Evolutionary conservation across 169 alveolate genomes (phyloP).

Genomic region (Amoebophrya sp.): DNA sequence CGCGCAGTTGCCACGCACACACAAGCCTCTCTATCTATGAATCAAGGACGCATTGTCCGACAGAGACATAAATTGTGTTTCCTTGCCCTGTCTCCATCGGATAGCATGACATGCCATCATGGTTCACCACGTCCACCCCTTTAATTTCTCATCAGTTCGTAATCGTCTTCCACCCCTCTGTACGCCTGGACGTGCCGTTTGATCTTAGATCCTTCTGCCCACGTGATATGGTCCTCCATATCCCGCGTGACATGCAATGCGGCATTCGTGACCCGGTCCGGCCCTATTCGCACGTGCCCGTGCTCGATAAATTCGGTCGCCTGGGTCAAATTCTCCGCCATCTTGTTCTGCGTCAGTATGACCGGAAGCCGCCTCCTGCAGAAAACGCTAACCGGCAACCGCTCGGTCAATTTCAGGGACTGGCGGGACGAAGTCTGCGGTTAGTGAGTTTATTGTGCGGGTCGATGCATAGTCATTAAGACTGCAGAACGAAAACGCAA

Average conservation of each 20-base stretch:
- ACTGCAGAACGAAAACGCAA: no score
- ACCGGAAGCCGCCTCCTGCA: conserved; percentile 28
- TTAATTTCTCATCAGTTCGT: no score
- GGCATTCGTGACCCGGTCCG: conserved; percentile 86
- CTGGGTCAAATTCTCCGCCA: neutral
- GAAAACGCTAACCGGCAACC: neutral
- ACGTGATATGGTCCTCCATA: conserved; percentile 92
- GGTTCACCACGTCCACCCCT: no score
- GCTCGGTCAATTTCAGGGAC: neutral
- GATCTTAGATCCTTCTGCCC: conserved; percentile 90
- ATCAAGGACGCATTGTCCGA: no score
- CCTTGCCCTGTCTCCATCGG: no score
- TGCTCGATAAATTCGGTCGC: neutral
- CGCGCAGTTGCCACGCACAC: no score
- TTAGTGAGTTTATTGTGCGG: no score
- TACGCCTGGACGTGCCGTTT: conserved; percentile 35
- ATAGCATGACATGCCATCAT: no score
- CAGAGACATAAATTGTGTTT: no score
- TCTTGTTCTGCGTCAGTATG: conserved; percentile 7
- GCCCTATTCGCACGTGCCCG: conserved; percentile 65
- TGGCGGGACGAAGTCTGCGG: neutral
- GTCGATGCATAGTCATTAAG: no score
- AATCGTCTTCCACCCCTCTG: conserved; percentile 17
- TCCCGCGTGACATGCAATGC: conserved; percentile 87
- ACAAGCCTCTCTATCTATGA: no score